Conservation (phyloP, 179 eudicot species). For the Monotropa hypopitys region DNA sequence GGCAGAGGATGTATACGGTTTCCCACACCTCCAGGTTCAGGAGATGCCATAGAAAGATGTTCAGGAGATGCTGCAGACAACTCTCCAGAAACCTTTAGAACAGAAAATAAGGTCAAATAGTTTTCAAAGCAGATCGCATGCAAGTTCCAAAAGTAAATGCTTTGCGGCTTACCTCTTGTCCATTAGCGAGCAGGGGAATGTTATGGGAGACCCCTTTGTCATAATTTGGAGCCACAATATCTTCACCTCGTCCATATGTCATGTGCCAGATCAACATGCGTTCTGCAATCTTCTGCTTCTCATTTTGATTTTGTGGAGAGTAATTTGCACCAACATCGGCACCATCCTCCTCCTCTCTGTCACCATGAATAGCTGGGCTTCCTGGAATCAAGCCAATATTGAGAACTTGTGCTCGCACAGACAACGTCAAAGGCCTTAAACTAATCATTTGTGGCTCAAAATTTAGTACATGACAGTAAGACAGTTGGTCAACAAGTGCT, state of each 20-base stretch:
- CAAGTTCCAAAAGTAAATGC: neutral
- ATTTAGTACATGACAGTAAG: neutral
- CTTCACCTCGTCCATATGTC: conserved; percentile 44
- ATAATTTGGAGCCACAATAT: conserved; percentile 33
- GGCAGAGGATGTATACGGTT: conserved; percentile 24
- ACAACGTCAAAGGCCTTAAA: neutral
- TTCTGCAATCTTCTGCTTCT: conserved; percentile 48
- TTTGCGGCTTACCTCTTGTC: conserved; percentile 38
- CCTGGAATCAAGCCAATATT: conserved; percentile 20
- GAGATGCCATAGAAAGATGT: conserved; percentile 56
- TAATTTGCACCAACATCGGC: conserved; percentile 35
- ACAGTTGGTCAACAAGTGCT: neutral
- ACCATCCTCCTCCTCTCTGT: conserved; percentile 57
- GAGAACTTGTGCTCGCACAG: neutral
- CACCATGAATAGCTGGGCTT: conserved; percentile 69
- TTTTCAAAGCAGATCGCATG: neutral
- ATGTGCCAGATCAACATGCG: conserved; percentile 70
- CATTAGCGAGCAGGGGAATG: conserved; percentile 46
- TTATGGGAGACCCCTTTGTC: conserved; percentile 44
- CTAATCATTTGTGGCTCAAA: neutral
- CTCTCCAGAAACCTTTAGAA: conserved; percentile 58
- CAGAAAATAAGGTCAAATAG: neutral
- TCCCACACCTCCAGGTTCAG: conserved; percentile 35
- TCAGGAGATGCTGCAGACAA: conserved; percentile 70
- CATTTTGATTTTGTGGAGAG: conserved; percentile 37